Evolutionary conservation across 129 eudicot species (phyloP).

Genomic region (Pulicaria dysenterica): DNA sequence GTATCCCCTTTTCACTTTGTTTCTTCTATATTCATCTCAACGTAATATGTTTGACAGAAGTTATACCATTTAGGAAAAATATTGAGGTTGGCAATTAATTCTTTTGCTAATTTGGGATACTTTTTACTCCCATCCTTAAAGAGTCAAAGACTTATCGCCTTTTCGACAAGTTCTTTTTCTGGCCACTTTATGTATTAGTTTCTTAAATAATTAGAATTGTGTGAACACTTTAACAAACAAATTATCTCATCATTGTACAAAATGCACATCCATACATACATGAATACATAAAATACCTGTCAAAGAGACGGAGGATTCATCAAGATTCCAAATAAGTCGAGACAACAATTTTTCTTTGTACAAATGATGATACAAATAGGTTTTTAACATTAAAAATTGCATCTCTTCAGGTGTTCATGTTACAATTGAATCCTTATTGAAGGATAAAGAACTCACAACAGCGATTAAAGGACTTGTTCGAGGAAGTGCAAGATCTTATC

Average conservation of each 20-base stretch:
- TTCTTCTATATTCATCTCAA: background rate
- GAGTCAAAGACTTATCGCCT: too few relatives aligned
- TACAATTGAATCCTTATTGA: conserved; percentile 76
- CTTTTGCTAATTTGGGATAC: too few relatives aligned
- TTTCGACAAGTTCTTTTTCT: too few relatives aligned
- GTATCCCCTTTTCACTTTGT: background rate
- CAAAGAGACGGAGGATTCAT: background rate
- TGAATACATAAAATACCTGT: background rate
- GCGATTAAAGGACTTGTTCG: conserved; percentile 70
- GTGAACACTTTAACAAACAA: too few relatives aligned
- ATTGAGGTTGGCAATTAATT: background rate
- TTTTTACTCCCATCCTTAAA: too few relatives aligned
- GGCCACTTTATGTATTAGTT: too few relatives aligned
- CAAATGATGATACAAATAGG: background rate
- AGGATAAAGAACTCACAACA: conserved; percentile 65
- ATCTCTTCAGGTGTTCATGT: conserved; percentile 73
- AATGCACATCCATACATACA: background rate
- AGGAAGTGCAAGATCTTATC: conserved; percentile 83
- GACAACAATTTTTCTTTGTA: background rate
- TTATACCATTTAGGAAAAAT: too few relatives aligned
- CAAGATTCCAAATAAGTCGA: background rate
- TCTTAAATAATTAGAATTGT: too few relatives aligned
- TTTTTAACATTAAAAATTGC: background rate
- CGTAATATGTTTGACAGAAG: background rate
- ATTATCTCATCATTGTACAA: background rate